Evolutionary conservation across 129 eudicot species (phyloP).

Genomic region (Saussurea involucrata): DNA sequence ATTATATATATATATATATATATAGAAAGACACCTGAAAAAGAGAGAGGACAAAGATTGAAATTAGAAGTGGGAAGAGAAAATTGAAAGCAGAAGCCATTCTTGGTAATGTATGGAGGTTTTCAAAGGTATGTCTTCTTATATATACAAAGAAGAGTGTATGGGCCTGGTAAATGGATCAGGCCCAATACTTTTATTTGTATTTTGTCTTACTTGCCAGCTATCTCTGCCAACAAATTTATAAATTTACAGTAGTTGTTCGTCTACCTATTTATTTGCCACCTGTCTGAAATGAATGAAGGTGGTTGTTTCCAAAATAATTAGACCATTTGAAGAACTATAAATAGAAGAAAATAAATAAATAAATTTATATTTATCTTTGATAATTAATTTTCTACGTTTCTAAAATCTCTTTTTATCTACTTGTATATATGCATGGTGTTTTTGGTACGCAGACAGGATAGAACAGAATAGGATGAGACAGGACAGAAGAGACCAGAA

Average conservation of each 20-base stretch:
- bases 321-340: background rate
- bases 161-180: slow-evolving; percentile 20
- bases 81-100: slow-evolving; percentile 33
- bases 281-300: slow-evolving; percentile 4
- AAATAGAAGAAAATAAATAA: no score
- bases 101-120: slow-evolving; percentile 1
- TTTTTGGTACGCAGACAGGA: no score
- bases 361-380: no score
- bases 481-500: no score
- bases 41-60: slow-evolving; percentile 34
- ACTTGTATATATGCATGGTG: no score
- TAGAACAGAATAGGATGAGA: no score
- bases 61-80: slow-evolving; percentile 27
- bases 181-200: slow-evolving; percentile 3
- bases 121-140: background rate
- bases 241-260: background rate
- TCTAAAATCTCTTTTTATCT: no score
- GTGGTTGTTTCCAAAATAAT: background rate
- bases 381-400: no score
- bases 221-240: slow-evolving; percentile 7
- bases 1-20: no score
- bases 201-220: slow-evolving; percentile 17
- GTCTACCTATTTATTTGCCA: slow-evolving; percentile 6
- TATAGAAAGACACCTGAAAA: slow-evolving; percentile 29
- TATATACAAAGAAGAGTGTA: background rate